Base-by-base conservation (phyloP, 495 filamentous ascomycete genomes). In the Platismatia glauca region DNA sequence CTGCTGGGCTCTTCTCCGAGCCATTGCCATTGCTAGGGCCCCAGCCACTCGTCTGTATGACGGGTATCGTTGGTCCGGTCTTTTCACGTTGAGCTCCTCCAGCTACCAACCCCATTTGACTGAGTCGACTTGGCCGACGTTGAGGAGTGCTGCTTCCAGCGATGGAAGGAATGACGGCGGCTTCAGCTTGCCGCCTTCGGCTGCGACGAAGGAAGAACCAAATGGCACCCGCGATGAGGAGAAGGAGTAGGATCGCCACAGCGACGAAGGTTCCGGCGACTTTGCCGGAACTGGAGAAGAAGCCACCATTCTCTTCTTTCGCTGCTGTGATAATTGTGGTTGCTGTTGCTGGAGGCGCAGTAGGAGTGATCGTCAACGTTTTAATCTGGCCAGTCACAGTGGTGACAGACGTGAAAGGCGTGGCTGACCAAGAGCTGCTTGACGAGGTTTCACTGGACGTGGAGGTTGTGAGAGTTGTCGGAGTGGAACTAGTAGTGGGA, bases 361-460 rank as follows among this genome's bases (percentile, higher is more conserved):
- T 72, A 6, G 74, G 78, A 29, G 74, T 73, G 58, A 81, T 68
- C 1, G 81, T 85, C 39, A 85, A 70, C 3, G 83, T 85, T 65
- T 76, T 75, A 5, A 81, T 71, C 58, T 76, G 71, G 4, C 78
- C 77, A 11, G 76, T 76, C 29, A 79, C 71, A 22, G 82, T 84
- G 57, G 77, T 68, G 33, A 80, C 67, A 16, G 76, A 78, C 24
- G 74, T 68, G 3, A 77, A 70, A 7, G 81, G 81, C 4, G 78
- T 74, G 5, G 73, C 63, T 53, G 76, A 73, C 67, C 74, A 70
- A 22, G 70, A 66, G 55, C 70, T 65, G 58, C 48, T 62, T 38
- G 60, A 52, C 22, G 61, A 41, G 13, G 61, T 8, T 41, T 64
- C 41, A 59, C 58, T 59, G 7, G 39, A 44, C 27, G 3, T 59